Percentiles rank a stretch among this genome's conserved stretches.
Evolutionary conservation across 2,329 filamentous ascomycete species (phyloP).

Genomic region (Akanthomyces dipterigenus): DNA sequence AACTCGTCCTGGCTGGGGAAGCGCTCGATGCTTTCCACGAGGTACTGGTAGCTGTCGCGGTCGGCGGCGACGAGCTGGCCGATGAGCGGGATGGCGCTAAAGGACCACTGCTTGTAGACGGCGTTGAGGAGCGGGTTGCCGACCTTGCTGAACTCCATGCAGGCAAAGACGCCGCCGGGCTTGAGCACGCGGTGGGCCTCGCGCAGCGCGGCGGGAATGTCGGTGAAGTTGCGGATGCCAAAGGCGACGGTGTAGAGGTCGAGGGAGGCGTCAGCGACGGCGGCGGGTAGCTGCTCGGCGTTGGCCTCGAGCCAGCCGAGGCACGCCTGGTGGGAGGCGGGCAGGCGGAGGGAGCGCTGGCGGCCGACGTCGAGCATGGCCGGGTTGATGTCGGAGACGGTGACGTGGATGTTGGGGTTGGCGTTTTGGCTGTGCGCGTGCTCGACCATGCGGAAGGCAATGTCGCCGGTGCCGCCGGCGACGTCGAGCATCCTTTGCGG

Average conservation of each 20-base stretch:
- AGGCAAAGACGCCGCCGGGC: slow-evolving; percentile 93
- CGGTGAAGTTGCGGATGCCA: slow-evolving; percentile 93
- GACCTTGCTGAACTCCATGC: slow-evolving; percentile 85
- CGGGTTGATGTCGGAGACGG: slow-evolving; percentile 91
- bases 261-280: slow-evolving; percentile 62
- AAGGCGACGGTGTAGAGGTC: slow-evolving; percentile 98
- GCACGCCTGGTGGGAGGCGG: slow-evolving; percentile 47
- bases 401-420: slow-evolving; percentile 75
- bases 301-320: slow-evolving; percentile 82
- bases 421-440: slow-evolving; percentile 73
- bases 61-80: slow-evolving; percentile 93
- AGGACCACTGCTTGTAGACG: slow-evolving; percentile 93
- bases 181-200: slow-evolving; percentile 87
- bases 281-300: slow-evolving; percentile 63
- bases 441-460: slow-evolving; percentile 92
- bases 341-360: slow-evolving; percentile 61
- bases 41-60: slow-evolving; percentile 93
- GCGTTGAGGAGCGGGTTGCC: slow-evolving; percentile 73
- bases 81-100: slow-evolving; percentile 87
- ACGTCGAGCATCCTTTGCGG: slow-evolving; percentile 83
- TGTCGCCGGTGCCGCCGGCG: slow-evolving; percentile 93
- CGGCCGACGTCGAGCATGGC: slow-evolving; percentile 87
- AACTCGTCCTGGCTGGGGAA: slow-evolving; percentile 87
- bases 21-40: slow-evolving; percentile 93
- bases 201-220: slow-evolving; percentile 73